Evolutionary conservation across 345 rosid genomes (phyloP), one percentile per base, ranked within the genome.

Genomic region (Passiflora organensis): DNA sequence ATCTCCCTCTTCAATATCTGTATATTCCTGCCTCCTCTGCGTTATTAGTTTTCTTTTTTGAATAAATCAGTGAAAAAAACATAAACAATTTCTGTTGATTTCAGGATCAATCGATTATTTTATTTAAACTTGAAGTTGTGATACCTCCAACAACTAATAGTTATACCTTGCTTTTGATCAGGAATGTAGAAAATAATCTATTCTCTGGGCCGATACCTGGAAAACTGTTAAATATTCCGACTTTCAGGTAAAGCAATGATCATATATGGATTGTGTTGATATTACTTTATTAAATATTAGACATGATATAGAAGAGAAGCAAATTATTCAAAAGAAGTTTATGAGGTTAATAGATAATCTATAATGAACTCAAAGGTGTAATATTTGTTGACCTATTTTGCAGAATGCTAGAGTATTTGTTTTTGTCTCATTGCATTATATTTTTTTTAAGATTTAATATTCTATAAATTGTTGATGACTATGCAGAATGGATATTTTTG

Each of bases 151-250:
- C 50, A 41, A 19, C 53, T 82, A 51, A 78, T 38, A 21, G 13
- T 61, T 48, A 15, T 53, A 32, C 2, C 18, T 53, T 43, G 48
- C 42, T 56, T 67, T 48, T 34, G 53, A 28, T 10, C 62, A 89
- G 99, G 85, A 79, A 93, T 66, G 74, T 93, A 11, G 94, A 76
- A 78, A 77, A 89, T 72, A 89, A 93, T 78, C 67, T 78, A 60
- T 83, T 93, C 71, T 93, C 94, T 0, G 96, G 99, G 45, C 94
- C 95, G 68, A 80, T 86, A 71, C 96, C 99, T 15, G 62, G 66
- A 18, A 78, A 81, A 68, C 56, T 93, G 60, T 69, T 80, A 81
- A n/a, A n/a, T n/a, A n/a, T n/a, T n/a, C n/a, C n/a, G n/a, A n/a
- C n/a, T n/a, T n/a, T n/a, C n/a, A n/a, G 76, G 99, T 93, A 65